phyloP scores from a whole-genome alignment of 805 yeast genomes.

The Starmerella powellii region DNA sequence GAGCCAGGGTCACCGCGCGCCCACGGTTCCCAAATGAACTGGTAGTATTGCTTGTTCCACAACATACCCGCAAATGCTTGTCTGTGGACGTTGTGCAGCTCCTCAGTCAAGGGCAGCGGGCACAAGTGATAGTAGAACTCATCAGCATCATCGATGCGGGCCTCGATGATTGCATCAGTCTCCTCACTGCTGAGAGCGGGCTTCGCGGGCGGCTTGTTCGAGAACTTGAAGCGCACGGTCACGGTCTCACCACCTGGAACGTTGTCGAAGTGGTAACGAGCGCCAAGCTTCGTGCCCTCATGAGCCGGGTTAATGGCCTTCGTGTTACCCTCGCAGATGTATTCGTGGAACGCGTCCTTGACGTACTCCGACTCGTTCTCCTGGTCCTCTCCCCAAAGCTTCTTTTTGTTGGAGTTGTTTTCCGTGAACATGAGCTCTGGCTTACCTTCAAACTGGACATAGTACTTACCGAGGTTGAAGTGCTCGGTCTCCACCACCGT shows the following conservation, averaged over 20 bases:
- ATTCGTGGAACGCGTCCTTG: conserved; percentile 88
- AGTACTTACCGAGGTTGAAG: conserved; percentile 53
- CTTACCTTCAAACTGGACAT: conserved; percentile 42
- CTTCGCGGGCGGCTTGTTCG: conserved; percentile 34
- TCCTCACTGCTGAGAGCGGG: conserved; percentile 50
- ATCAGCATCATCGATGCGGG: conserved; percentile 78
- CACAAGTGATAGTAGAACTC: conserved; percentile 82
- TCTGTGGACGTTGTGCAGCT: conserved; percentile 70
- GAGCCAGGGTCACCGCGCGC: conserved; percentile 69
- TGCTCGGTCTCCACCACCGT: conserved; percentile 49
- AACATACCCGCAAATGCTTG: conserved; percentile 89
- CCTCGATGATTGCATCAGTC: conserved; percentile 55
- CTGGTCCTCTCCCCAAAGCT: conserved; percentile 44
- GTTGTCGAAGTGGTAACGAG: conserved; percentile 68
- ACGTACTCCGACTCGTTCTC: conserved; percentile 48
- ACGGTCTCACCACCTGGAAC: conserved; percentile 82
- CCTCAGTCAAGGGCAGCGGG: conserved; percentile 72
- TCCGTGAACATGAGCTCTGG: conserved; percentile 71
- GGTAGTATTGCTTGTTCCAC: conserved; percentile 89
- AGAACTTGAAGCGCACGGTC: conserved; percentile 64
- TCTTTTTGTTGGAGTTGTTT: conserved; percentile 67
- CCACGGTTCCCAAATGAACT: conserved; percentile 80
- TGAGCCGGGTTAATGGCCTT: conserved; percentile 57
- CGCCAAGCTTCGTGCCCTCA: conserved; percentile 73
- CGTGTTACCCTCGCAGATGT: conserved; percentile 47